Evolutionary conservation across 2,329 filamentous ascomycete genomes (phyloP).

Genomic region (Bipolaris victoriae): DNA sequence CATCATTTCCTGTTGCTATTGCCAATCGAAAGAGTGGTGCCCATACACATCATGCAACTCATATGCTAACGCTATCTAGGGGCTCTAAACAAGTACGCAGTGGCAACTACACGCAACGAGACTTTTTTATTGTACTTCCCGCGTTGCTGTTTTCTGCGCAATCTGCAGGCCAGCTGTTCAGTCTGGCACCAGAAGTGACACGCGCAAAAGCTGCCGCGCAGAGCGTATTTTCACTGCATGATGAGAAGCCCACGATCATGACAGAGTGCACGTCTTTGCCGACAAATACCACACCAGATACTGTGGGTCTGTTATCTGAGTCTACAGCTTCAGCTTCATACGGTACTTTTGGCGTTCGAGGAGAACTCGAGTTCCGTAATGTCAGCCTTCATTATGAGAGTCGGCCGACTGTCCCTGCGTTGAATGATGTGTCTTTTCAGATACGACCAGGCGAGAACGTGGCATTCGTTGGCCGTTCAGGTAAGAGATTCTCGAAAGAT

Average conservation of each 20-base stretch:
- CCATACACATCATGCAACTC: not conserved
- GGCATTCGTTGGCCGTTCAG: slow-evolving; percentile 54
- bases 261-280: slow-evolving; percentile 7
- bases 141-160: slow-evolving; percentile 56
- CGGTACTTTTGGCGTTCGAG: slow-evolving; percentile 28
- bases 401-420: slow-evolving; percentile 37
- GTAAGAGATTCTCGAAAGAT: not conserved
- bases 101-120: slow-evolving; percentile 49
- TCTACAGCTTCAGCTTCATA: slow-evolving; percentile 26
- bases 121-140: slow-evolving; percentile 56
- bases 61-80: slow-evolving; percentile 15
- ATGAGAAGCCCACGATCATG: slow-evolving; percentile 50
- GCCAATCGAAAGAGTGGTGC: no score
- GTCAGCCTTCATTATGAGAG: slow-evolving; percentile 44
- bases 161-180: slow-evolving; percentile 55
- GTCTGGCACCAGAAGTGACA: slow-evolving; percentile 54
- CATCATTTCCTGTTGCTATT: not conserved
- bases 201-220: slow-evolving; percentile 54
- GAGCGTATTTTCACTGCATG: slow-evolving; percentile 52
- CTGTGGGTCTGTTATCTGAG: slow-evolving; percentile 18
- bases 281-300: slow-evolving; percentile 3
- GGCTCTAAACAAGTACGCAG: slow-evolving; percentile 53
- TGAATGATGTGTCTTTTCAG: slow-evolving; percentile 49
- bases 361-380: slow-evolving; percentile 42
- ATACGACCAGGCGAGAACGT: slow-evolving; percentile 48